Conservation (phyloP, 1,284 basidiomycete species). For the Phlebopus sp. region DNA sequence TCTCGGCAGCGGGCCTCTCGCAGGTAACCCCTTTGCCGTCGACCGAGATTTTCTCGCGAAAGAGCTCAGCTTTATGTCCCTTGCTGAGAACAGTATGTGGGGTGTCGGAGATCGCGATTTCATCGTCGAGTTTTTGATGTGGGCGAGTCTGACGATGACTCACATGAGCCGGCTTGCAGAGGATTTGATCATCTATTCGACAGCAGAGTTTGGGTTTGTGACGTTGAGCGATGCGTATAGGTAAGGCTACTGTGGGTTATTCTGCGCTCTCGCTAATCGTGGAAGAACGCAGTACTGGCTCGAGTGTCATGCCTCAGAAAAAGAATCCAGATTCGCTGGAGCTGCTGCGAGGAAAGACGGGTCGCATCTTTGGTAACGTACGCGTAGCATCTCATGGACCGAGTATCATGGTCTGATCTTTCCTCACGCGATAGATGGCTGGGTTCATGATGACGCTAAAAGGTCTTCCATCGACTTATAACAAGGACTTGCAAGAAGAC, state of each 20-base stretch:
- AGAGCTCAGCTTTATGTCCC: constrained; percentile 80
- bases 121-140: constrained; percentile 96
- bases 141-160: constrained; percentile 89
- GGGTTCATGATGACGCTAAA: constrained; percentile 98
- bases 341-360: constrained; percentile 91
- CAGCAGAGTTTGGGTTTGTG: constrained; percentile 95
- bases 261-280: constrained; percentile 3
- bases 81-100: constrained; percentile 93
- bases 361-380: constrained; percentile 91
- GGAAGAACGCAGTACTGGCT: constrained; percentile 72
- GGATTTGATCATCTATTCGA: constrained; percentile 95
- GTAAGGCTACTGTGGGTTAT: constrained; percentile 39
- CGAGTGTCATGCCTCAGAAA: constrained; percentile 99
- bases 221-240: constrained; percentile 95
- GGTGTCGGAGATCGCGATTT: constrained; percentile 97
- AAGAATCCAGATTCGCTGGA: constrained; percentile 98
- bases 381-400: constrained; percentile 18
- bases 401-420: background rate
- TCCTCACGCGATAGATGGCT: constrained; percentile 68
- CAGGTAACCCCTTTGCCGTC: constrained; percentile 92
- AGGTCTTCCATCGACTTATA: constrained; percentile 96
- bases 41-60: constrained; percentile 86
- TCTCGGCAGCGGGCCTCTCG: constrained; percentile 91
- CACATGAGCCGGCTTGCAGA: constrained; percentile 95
- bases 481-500: constrained; percentile 98